phyloP scores from a whole-genome alignment of 495 filamentous ascomycete species.

The Neurospora hispaniola region DNA sequence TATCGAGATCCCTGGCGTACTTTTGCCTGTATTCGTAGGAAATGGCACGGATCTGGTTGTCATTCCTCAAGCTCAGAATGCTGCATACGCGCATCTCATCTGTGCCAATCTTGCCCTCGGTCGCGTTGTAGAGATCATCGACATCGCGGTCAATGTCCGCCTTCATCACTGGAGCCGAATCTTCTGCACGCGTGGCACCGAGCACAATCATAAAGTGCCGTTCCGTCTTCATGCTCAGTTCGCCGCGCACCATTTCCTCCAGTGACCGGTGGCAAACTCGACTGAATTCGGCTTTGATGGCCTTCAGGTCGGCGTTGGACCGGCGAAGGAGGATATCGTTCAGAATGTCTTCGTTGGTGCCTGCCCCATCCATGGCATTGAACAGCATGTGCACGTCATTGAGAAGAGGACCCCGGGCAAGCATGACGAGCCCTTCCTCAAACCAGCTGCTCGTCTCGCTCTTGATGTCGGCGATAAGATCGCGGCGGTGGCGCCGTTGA shows the following conservation, averaged over 20 bases:
- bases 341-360: conserved; percentile 76
- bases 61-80: conserved; percentile 60
- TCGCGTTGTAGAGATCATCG: conserved; percentile 59
- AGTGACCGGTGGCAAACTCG: conserved; percentile 48
- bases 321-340: conserved; percentile 78
- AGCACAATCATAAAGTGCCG: conserved; percentile 70
- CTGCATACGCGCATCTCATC: conserved; percentile 67
- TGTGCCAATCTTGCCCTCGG: conserved; percentile 57
- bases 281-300: conserved; percentile 70
- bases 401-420: conserved; percentile 66
- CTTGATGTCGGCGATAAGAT: conserved; percentile 63
- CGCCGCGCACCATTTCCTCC: conserved; percentile 57
- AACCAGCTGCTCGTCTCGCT: conserved; percentile 68
- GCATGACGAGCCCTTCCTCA: conserved; percentile 53
- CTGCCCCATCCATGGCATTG: conserved; percentile 61
- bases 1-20: conserved; percentile 55
- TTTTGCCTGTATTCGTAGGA: conserved; percentile 55
- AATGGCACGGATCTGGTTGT: conserved; percentile 75
- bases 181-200: conserved; percentile 59
- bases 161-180: conserved; percentile 57
- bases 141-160: conserved; percentile 63
- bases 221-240: conserved; percentile 77
- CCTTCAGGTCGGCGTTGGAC: conserved; percentile 71
- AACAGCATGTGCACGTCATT: conserved; percentile 56
- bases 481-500: conserved; percentile 45